A percentile compares a stretch with the other conserved stretches of the same genome.
Evolutionary conservation across 2,329 filamentous ascomycete genomes (phyloP).

Genomic region (Escovopsis sp.): DNA sequence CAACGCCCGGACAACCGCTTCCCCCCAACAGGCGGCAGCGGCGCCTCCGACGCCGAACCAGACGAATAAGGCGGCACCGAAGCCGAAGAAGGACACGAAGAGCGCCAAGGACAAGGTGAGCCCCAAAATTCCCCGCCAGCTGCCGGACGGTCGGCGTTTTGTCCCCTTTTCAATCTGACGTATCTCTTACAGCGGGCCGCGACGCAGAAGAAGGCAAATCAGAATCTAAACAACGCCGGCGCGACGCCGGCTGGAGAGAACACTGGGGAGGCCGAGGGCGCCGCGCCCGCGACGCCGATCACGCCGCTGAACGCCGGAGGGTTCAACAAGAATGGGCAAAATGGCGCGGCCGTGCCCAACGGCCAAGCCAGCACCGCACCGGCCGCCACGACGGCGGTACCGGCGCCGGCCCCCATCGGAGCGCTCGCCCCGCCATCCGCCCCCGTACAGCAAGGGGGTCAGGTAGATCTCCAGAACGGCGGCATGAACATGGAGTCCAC

Average conservation of each 20-base stretch:
- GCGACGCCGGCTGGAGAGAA: constrained; percentile 43
- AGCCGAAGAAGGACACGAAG: constrained; percentile 55
- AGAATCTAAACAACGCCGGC: constrained; percentile 29
- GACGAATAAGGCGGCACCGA: constrained; percentile 55
- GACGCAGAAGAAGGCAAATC: constrained; percentile 48
- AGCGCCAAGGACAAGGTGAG: constrained; percentile 46
- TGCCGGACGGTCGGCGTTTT: neutral
- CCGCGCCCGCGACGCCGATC: constrained; percentile 48
- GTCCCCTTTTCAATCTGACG: constrained; percentile 7
- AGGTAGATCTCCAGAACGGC: constrained; percentile 32
- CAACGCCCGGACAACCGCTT: constrained; percentile 41
- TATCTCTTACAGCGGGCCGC: constrained; percentile 27
- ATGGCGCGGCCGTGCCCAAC: constrained; percentile 15
- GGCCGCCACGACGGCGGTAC: constrained; percentile 10
- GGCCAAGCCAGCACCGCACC: constrained; percentile 15
- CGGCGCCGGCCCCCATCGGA: constrained; percentile 16
- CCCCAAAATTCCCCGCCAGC: constrained; percentile 4
- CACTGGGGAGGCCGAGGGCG: constrained; percentile 39
- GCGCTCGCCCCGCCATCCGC: constrained; percentile 22
- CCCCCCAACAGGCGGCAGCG: constrained; percentile 46
- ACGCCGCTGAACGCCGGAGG: constrained; percentile 38
- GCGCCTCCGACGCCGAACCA: constrained; percentile 67
- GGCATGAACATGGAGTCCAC: constrained; percentile 28
- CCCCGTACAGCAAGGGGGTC: constrained; percentile 28
- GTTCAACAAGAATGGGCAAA: constrained; percentile 25